Evolutionary conservation across 148 eudicot species (phyloP).

Genomic region (Chenopodium album): DNA sequence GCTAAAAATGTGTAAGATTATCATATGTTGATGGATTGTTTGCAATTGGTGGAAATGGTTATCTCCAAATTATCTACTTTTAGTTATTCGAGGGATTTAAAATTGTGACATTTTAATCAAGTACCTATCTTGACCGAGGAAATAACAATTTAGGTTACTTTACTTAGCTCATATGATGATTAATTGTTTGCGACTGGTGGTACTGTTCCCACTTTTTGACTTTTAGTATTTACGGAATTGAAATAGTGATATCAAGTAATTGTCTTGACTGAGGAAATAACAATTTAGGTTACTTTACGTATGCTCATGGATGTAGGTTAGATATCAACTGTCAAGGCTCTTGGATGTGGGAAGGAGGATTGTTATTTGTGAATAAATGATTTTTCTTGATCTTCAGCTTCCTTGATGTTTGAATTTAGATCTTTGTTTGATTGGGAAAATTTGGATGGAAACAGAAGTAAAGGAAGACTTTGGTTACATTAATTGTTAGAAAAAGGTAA

Average conservation of each 20-base stretch:
- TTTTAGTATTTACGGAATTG: background rate
- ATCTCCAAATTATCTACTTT: background rate
- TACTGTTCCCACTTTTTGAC: background rate
- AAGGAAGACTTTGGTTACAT: background rate
- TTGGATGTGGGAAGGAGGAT: background rate
- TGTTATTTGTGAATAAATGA: background rate
- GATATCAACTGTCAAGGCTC: background rate
- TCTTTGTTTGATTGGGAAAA: background rate
- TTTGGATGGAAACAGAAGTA: background rate
- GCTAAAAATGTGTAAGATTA: background rate
- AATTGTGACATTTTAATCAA: background rate
- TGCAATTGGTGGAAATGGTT: background rate
- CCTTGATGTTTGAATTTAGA: background rate
- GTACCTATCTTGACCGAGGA: background rate
- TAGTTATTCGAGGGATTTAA: background rate
- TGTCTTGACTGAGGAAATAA: background rate
- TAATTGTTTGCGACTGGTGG: background rate
- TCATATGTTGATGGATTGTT: background rate
- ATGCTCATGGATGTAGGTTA: background rate
- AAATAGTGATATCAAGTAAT: background rate
- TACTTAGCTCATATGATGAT: background rate
- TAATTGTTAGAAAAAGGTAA: background rate
- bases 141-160: background rate
- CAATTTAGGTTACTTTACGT: background rate
- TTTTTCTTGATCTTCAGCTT: background rate